Percentiles rank a stretch among this genome's conserved stretches.
Conservation (phyloP, 179 eudicot species). For the Silene coronaria region DNA sequence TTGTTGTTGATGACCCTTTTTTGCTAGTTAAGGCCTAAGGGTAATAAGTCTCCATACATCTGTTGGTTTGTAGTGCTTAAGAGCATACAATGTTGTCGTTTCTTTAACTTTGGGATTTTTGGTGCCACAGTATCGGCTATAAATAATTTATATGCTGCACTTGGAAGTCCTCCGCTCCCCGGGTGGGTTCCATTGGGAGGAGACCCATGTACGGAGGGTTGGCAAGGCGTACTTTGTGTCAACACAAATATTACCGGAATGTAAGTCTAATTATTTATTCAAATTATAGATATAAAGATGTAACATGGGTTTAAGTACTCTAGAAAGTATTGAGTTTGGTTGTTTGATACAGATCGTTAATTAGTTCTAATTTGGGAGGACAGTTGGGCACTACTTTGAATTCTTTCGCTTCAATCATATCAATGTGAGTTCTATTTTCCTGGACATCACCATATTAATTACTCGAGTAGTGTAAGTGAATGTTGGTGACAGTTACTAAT, state of each 20-base stretch:
- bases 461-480: neutral
- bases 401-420: constrained; percentile 58
- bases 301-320: neutral
- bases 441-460: neutral
- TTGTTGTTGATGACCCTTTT: neutral
- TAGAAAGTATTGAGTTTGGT: constrained; percentile 12
- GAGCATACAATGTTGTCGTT: neutral
- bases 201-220: constrained; percentile 77
- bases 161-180: constrained; percentile 79
- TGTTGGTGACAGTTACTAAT: constrained; percentile 15
- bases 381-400: constrained; percentile 67
- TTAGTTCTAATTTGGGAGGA: constrained; percentile 72
- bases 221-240: constrained; percentile 95
- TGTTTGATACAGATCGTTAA: constrained; percentile 44
- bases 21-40: neutral
- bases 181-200: constrained; percentile 85
- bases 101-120: neutral
- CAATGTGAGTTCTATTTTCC: constrained; percentile 47
- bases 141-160: constrained; percentile 67
- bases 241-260: constrained; percentile 54
- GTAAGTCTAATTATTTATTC: constrained; percentile 32
- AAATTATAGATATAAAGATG: neutral
- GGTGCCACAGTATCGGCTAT: constrained; percentile 68
- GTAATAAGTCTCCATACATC: neutral
- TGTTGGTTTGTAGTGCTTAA: neutral